phyloP scores from a whole-genome alignment of 169 alveolate genomes.

The Babesia gibsoni region DNA sequence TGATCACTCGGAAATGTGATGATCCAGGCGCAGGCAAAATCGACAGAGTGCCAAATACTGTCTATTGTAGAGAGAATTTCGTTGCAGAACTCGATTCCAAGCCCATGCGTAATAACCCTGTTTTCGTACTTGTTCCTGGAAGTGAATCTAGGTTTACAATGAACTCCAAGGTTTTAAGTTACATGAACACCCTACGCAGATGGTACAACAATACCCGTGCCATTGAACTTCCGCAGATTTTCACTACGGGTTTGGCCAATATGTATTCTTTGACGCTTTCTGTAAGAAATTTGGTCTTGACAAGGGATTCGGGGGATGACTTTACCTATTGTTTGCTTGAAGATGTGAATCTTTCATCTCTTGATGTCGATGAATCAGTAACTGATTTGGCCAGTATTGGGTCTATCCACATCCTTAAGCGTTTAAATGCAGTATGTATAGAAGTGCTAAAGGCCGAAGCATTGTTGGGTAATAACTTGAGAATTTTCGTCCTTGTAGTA shows the following conservation, averaged over 20 bases:
- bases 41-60: not conserved
- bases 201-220: conserved; percentile 14
- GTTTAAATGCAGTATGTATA: not conserved
- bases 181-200: conserved; percentile 1
- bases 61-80: conserved; percentile 12
- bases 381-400: not conserved
- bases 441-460: not conserved
- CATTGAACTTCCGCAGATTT: not conserved
- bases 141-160: not conserved
- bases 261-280: not conserved
- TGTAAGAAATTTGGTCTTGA: not conserved
- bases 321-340: conserved; percentile 1
- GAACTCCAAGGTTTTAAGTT: not conserved
- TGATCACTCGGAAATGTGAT: not conserved
- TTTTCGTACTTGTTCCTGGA: not conserved
- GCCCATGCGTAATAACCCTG: not conserved
- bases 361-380: not conserved
- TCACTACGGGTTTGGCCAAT: not conserved
- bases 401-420: not conserved
- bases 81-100: conserved; percentile 7
- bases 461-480: not conserved
- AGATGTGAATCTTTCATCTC: not conserved
- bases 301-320: not conserved
- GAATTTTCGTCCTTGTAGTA: not conserved
- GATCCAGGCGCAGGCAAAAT: not conserved